Evolutionary conservation across 331 rosid species (phyloP).

Genomic region (Arachis monticola): DNA sequence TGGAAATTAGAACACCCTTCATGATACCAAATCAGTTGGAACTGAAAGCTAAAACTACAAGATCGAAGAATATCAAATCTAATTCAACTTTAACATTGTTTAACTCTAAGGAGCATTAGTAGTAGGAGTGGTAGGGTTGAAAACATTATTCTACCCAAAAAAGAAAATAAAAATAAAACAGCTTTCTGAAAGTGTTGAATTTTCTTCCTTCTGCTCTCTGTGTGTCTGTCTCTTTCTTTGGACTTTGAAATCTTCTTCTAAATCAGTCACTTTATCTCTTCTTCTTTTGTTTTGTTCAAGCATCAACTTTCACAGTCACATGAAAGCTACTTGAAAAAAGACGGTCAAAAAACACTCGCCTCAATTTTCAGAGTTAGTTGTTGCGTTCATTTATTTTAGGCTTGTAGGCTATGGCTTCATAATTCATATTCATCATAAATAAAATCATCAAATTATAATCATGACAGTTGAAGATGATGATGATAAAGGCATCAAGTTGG

Average conservation of each 20-base stretch:
- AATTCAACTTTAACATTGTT: constrained; percentile 32
- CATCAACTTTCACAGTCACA: constrained; percentile 4
- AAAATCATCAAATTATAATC: too few relatives aligned
- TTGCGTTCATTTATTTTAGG: constrained; percentile 10
- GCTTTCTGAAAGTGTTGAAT: constrained; percentile 17
- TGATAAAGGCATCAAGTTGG: constrained; percentile 35
- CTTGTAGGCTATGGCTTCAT: not conserved
- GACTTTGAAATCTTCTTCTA: constrained; percentile 16
- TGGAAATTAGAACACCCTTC: constrained; percentile 49
- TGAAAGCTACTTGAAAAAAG: constrained; percentile 4
- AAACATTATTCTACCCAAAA: not conserved
- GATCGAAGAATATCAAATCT: constrained; percentile 28
- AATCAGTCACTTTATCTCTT: constrained; percentile 27
- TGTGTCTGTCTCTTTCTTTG: not conserved
- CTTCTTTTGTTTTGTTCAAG: constrained; percentile 8
- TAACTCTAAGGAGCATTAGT: not conserved
- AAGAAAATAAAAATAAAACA: not conserved
- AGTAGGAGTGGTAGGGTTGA: constrained; percentile 26
- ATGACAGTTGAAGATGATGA: constrained; percentile 11
- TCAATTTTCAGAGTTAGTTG: not conserved
- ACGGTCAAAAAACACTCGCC: not conserved
- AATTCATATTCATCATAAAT: not conserved
- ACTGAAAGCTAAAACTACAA: not conserved
- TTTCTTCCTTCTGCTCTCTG: constrained; percentile 20
- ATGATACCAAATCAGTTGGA: constrained; percentile 45